Base-by-base conservation (phyloP, 495 filamentous ascomycete species). In the Eremomyces bilateralis region DNA sequence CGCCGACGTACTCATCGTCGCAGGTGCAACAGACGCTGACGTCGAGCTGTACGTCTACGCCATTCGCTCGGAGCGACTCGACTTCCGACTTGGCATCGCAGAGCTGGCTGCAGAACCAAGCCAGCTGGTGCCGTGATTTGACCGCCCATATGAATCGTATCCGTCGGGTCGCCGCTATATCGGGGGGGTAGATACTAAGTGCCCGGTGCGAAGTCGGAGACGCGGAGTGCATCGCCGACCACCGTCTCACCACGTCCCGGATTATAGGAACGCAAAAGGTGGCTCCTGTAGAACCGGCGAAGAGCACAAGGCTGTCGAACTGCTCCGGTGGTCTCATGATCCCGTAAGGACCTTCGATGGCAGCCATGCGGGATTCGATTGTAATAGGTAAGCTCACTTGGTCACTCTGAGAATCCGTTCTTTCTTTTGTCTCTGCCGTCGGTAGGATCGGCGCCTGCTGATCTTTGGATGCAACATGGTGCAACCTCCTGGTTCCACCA, bases 91-190 rank as follows among this genome's bases (percentile, higher is more conserved):
- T 53, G 1, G 71, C 62, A 4, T 10, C 16, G 25, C 65, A 57
- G 2, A 91, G 53, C 40, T 73, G 64, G 8, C 53, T 49, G n/a
- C 66, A 60, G 40, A 80, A 80, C 61, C 72, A 83, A 20, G 51
- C 59, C n/a, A 77, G 52, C 39, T 84, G 75, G 6, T 68, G 63
- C 0, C 65, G 63, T 19, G 69, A 65, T 42, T 69, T 78, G 25
- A 85, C 67, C 15, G 80, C 66, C 59, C 83, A 72, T 1, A 85
- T 55, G 37, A 85, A 79, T 10, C 70, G 64, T 10, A 84, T 51
- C 21, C 66, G 60, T 37, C 71, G 69, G 10, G 70, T 76, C 34
- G 69, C 79, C 1, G 30, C 30, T 11, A 11, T 16, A 16, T 41
- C 49, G 38, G 56, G 54, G 15, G 45, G 50, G 10, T 53, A 48